Base-by-base conservation (phyloP, 768 basidiomycete genomes). In the Suillus luteus region DNA sequence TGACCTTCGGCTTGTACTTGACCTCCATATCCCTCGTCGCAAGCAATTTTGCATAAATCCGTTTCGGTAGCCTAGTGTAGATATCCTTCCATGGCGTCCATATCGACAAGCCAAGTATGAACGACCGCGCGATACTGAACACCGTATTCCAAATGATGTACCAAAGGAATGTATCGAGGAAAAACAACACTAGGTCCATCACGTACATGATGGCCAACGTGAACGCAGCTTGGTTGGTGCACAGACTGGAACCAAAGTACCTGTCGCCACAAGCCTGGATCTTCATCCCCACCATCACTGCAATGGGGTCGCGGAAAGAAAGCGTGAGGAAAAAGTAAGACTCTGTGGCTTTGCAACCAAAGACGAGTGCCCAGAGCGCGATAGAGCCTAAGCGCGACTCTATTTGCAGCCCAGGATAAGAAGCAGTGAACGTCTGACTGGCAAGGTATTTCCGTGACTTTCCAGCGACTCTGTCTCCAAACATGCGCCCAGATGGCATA, bases 11-110 rank as follows among this genome's bases (percentile, higher is more conserved):
- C 79, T 99, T 99, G 79, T 99, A 99, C 79, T 96, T 97, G 69
- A 96, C 87, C 75, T 97, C 95, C 96, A 99, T 96, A 69, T 97
- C 96, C 52, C 82, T 79, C 1, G 96, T 98, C 1, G 96, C 93
- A 65, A 99, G 81, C 37, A 99, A 77, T 83, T 99, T 99, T 48
- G 96, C 87, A 73, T 95, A 99, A 63, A 99, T 96, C 66, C 97
- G 85, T 82, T 99, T 99, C 27, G 97, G 97, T 64, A 99, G 79
- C 52, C 97, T 84, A 19, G 93, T 93, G 78, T 90, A 99, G 75
- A 99, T 97, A 73, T 98, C 96, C 78, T 89, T 90, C 97, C 96
- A 99, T 2, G 97, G 97, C 5, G 97, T 99, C 97, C 97, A 99
- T 66, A 99, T 96, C 37, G 93, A 95, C 58, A 99, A 83, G 8